phyloP scores from a whole-genome alignment of 129 eudicot species.

The Solidago caesia region DNA sequence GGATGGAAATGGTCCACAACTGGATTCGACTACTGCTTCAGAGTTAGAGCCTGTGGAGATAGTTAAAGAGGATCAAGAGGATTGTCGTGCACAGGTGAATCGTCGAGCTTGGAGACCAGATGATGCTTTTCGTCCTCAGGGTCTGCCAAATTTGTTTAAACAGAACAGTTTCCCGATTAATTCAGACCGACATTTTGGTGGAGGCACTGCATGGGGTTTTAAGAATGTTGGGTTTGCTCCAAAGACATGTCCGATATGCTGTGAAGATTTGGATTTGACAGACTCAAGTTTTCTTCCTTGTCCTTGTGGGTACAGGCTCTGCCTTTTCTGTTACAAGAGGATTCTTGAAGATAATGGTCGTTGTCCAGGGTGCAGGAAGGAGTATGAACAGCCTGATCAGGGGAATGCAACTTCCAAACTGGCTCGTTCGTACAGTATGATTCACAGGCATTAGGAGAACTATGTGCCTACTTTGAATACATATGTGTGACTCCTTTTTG shows the following conservation, averaged over 20 bases:
- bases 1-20: slow-evolving; percentile 7
- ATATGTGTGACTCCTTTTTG: slow-evolving; percentile 42
- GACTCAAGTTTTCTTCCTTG: slow-evolving; percentile 89
- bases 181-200: slow-evolving; percentile 15
- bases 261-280: slow-evolving; percentile 82
- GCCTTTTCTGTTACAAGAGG: slow-evolving; percentile 96
- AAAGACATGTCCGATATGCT: slow-evolving; percentile 65
- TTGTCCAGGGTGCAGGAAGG: slow-evolving; percentile 87
- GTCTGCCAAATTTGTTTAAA: slow-evolving; percentile 64
- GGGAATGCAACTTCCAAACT: slow-evolving; percentile 40
- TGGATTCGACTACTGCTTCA: background rate
- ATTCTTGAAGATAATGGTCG: slow-evolving; percentile 78
- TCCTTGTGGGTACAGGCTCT: slow-evolving; percentile 77
- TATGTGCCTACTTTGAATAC: slow-evolving; percentile 26
- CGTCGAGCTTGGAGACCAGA: slow-evolving; percentile 77
- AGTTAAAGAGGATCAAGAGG: slow-evolving; percentile 23
- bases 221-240: slow-evolving; percentile 49
- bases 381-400: slow-evolving; percentile 44
- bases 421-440: slow-evolving; percentile 82
- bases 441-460: slow-evolving; percentile 52
- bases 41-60: slow-evolving; percentile 28
- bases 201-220: slow-evolving; percentile 15
- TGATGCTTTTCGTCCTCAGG: slow-evolving; percentile 74
- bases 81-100: slow-evolving; percentile 39
- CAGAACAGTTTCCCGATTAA: slow-evolving; percentile 65